A percentile compares a stretch with the other conserved stretches of the same genome.
These are phyloP conservation scores for Cucurbita maxima DNA, from an alignment of 306 rosid species.

Conservation along the genomic window DNA sequence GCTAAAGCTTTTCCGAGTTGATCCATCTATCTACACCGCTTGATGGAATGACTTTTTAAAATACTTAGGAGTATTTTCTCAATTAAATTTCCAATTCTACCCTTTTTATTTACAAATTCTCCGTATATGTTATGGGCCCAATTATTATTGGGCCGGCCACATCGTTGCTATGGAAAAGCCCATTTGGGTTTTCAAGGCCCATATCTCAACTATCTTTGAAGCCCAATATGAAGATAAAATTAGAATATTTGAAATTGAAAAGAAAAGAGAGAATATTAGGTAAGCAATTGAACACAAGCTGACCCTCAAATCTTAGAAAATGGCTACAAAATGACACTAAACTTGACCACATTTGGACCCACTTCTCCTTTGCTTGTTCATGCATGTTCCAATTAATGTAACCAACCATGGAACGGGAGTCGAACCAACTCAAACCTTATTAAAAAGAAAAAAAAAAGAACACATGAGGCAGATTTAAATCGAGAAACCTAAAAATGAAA, in stretches of 20 bases:
- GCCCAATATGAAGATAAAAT: not conserved
- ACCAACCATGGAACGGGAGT: not conserved
- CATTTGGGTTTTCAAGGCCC: not conserved
- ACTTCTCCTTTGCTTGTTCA: conserved; percentile 33
- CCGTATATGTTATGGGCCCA: not conserved
- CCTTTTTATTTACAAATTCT: no score
- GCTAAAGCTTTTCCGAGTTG: not conserved
- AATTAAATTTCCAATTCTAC: no score
- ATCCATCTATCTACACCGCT: not conserved
- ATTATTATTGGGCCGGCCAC: not conserved
- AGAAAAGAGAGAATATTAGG: not conserved
- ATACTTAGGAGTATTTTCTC: no score
- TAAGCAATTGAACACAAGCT: not conserved
- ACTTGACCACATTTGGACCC: conserved; percentile 3
- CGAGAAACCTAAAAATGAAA: no score
- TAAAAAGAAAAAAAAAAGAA: no score
- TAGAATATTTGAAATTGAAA: not conserved
- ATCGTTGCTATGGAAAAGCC: not conserved
- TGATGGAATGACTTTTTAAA: not conserved
- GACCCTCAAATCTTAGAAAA: not conserved
- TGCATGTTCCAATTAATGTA: conserved; percentile 40
- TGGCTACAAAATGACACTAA: not conserved
- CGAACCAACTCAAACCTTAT: conserved; percentile 12
- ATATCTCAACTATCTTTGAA: not conserved
- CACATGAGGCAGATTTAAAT: no score